Evolutionary conservation across 2,329 filamentous ascomycete species (phyloP).

Genomic region (Ophiocordyceps polyrhachis-furcata): DNA sequence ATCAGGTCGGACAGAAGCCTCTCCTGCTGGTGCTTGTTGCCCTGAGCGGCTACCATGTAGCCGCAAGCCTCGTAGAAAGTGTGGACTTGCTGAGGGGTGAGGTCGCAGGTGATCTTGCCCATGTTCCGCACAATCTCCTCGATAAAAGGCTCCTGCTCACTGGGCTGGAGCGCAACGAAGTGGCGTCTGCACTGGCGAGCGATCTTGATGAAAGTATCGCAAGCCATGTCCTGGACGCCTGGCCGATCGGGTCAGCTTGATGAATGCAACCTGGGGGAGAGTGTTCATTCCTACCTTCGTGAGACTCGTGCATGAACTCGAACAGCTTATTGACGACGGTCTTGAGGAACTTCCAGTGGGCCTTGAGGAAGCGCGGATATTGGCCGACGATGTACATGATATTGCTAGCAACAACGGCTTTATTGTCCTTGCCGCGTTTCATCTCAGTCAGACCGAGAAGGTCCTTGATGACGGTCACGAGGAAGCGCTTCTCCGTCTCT

Average conservation of each 20-base stretch:
- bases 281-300: conserved; percentile 51
- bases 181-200: conserved; percentile 94
- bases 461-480: conserved; percentile 98
- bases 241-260: neutral
- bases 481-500: conserved; percentile 94
- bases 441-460: conserved; percentile 91
- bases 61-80: conserved; percentile 98
- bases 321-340: conserved; percentile 99
- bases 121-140: conserved; percentile 95
- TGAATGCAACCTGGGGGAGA: neutral
- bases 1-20: conserved; percentile 80
- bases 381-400: conserved; percentile 99
- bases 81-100: conserved; percentile 92
- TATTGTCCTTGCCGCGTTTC: conserved; percentile 99
- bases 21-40: conserved; percentile 87
- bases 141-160: conserved; percentile 89
- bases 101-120: conserved; percentile 85
- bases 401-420: conserved; percentile 95
- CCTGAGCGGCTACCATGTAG: conserved; percentile 97
- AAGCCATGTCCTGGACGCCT: conserved; percentile 99
- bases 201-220: conserved; percentile 99
- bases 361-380: conserved; percentile 94
- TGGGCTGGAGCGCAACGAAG: conserved; percentile 89
- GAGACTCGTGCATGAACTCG: conserved; percentile 99
- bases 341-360: conserved; percentile 99